phyloP scores from a whole-genome alignment of 1,284 basidiomycete species.

The Malassezia obtusa region DNA sequence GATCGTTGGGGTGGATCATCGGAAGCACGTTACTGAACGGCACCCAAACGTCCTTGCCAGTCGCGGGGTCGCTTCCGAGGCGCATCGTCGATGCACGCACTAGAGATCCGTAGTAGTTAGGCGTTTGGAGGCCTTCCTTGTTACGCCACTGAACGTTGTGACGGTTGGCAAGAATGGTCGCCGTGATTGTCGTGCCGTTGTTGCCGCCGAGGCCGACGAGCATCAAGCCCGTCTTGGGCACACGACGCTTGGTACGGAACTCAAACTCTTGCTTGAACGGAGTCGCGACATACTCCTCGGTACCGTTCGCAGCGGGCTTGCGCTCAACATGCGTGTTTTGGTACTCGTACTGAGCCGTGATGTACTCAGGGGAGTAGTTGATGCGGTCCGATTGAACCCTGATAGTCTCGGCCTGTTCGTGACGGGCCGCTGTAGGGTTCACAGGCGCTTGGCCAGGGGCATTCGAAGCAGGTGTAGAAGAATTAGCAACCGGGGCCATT shows the following conservation, averaged over 20 bases:
- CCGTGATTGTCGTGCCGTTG: conserved; percentile 88
- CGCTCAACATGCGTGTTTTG: conserved; percentile 45
- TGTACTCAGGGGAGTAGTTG: conserved; percentile 36
- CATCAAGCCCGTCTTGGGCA: conserved; percentile 89
- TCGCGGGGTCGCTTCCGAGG: conserved; percentile 70
- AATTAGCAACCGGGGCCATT: conserved; percentile 40
- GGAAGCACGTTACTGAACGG: conserved; percentile 88
- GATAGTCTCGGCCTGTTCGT: conserved; percentile 42
- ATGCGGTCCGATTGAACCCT: conserved; percentile 44
- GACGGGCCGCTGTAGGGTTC: conserved; percentile 45
- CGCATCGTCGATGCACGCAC: conserved; percentile 89
- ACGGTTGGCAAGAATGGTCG: conserved; percentile 90
- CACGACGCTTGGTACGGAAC: conserved; percentile 80
- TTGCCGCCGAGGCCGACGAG: conserved; percentile 95
- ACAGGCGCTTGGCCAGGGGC: conserved; percentile 22
- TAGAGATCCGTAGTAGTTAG: conserved; percentile 69
- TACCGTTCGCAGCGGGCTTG: conserved; percentile 31
- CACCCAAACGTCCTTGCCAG: conserved; percentile 83
- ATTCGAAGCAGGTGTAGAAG: conserved; percentile 3
- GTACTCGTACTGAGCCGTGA: conserved; percentile 43
- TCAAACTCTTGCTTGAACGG: conserved; percentile 52
- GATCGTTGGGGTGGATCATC: conserved; percentile 97
- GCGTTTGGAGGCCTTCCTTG: conserved; percentile 80
- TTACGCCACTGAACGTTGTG: conserved; percentile 92
- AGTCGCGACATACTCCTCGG: conserved; percentile 40